phyloP scores from a whole-genome alignment of 345 rosid species.

The Litchi chinensis region DNA sequence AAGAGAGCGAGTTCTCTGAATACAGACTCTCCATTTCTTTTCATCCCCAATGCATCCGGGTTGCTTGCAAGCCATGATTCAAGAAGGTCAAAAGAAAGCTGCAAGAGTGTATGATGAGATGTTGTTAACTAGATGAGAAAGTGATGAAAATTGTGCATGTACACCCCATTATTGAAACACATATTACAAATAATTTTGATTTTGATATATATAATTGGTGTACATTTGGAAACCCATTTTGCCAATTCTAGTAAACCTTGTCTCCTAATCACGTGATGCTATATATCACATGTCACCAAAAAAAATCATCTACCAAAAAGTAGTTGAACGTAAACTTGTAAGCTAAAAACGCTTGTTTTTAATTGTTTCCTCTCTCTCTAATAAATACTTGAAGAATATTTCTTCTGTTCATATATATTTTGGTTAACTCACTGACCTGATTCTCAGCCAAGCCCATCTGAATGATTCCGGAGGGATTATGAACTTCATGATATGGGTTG shows the following conservation, averaged over 20 bases:
- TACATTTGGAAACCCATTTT: background rate
- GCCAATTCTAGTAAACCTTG: constrained; percentile 1
- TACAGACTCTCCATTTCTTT: constrained; percentile 52
- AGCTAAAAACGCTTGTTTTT: background rate
- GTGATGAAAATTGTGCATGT: background rate
- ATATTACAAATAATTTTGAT: background rate
- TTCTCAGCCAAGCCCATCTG: constrained; percentile 98
- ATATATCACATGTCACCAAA: background rate
- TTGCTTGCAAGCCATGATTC: constrained; percentile 73
- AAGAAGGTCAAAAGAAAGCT: constrained; percentile 73
- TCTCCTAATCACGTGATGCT: background rate
- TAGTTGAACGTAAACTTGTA: background rate
- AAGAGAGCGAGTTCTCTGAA: constrained; percentile 77
- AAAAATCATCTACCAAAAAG: background rate
- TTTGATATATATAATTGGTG: background rate
- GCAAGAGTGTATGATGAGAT: constrained; percentile 19
- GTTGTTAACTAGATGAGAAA: background rate
- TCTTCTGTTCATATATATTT: background rate
- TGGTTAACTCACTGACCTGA: constrained; percentile 47
- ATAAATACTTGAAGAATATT: background rate
- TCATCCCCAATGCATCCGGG: constrained; percentile 55
- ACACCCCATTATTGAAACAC: background rate
- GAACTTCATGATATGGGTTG: constrained; percentile 57
- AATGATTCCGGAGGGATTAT: constrained; percentile 73
- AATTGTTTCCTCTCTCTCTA: too few species aligned